A percentile compares a stretch with the other conserved stretches of the same genome.
Conservation (phyloP, 2,329 filamentous ascomycete genomes). For the Dichotomopilus funicola region DNA sequence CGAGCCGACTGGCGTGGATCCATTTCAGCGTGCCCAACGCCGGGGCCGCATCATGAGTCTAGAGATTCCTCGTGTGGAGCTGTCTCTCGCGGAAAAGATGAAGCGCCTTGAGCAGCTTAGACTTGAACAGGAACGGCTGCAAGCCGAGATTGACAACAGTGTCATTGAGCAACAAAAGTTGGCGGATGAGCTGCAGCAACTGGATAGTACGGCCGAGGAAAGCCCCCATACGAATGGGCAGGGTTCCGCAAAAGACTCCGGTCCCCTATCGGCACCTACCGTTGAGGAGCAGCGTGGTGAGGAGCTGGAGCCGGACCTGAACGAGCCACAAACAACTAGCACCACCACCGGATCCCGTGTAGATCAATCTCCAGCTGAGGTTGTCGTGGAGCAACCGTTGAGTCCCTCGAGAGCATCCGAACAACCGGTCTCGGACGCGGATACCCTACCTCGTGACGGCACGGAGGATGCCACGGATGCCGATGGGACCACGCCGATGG, state of each 20-base stretch:
- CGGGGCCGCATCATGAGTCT: slow-evolving; percentile 34
- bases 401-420: too few species aligned
- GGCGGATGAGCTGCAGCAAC: slow-evolving; percentile 28
- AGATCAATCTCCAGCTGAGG: too few species aligned
- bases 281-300: not conserved
- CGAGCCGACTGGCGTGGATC: slow-evolving; percentile 6
- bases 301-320: too few species aligned
- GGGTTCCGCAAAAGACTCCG: not conserved
- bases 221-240: slow-evolving; percentile 7
- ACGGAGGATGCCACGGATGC: not conserved
- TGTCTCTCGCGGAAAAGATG: slow-evolving; percentile 38
- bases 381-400: too few species aligned
- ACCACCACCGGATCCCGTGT: too few species aligned
- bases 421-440: too few species aligned
- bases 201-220: slow-evolving; percentile 32
- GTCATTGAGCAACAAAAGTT: slow-evolving; percentile 31
- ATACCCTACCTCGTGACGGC: too few species aligned
- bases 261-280: not conserved
- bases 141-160: slow-evolving; percentile 39
- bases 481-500: slow-evolving; percentile 23
- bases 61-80: slow-evolving; percentile 34
- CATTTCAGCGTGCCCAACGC: slow-evolving; percentile 17
- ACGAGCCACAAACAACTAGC: too few species aligned
- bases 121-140: slow-evolving; percentile 41
- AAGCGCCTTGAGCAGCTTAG: slow-evolving; percentile 41